Percentiles rank a stretch among this genome's conserved stretches.
phyloP scores from a whole-genome alignment of 306 rosid species.

The Prunus fruticosa region DNA sequence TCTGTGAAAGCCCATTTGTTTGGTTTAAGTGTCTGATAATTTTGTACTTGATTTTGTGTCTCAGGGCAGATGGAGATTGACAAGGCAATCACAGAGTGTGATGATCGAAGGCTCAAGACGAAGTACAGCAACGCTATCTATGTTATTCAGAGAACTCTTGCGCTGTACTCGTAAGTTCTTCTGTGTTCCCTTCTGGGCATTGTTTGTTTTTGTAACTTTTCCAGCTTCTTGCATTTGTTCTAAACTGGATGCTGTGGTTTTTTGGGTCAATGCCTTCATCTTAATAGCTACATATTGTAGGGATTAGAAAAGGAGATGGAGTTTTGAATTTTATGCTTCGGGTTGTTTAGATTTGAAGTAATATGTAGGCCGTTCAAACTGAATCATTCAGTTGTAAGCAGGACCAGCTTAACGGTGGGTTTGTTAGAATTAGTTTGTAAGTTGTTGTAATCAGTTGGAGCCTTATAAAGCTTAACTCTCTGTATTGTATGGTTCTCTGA shows the following conservation, averaged over 20 bases:
- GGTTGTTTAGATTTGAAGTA: background rate
- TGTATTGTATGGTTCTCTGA: too few species aligned
- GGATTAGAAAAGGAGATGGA: background rate
- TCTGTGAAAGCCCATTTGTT: conserved; percentile 23
- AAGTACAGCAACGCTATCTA: conserved; percentile 83
- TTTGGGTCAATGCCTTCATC: conserved; percentile 3
- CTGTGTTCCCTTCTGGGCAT: conserved; percentile 2
- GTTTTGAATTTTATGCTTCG: background rate
- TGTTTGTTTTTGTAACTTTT: conserved; percentile 4
- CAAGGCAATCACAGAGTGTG: conserved; percentile 71
- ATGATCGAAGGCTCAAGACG: conserved; percentile 85
- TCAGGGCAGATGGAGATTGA: conserved; percentile 82
- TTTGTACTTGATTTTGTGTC: conserved; percentile 15
- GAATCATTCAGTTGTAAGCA: background rate
- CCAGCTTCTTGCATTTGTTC: conserved; percentile 1
- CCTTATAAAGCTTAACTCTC: too few species aligned
- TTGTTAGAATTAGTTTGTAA: too few species aligned
- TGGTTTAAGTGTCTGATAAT: conserved; percentile 14
- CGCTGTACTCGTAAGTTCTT: conserved; percentile 79
- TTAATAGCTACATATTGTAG: background rate
- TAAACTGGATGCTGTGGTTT: conserved; percentile 26
- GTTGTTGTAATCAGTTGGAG: too few species aligned
- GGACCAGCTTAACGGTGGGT: background rate
- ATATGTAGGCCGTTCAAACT: background rate
- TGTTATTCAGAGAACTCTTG: conserved; percentile 84